phyloP scores from a whole-genome alignment of 345 rosid genomes.

The Anastatica hierochuntica region DNA sequence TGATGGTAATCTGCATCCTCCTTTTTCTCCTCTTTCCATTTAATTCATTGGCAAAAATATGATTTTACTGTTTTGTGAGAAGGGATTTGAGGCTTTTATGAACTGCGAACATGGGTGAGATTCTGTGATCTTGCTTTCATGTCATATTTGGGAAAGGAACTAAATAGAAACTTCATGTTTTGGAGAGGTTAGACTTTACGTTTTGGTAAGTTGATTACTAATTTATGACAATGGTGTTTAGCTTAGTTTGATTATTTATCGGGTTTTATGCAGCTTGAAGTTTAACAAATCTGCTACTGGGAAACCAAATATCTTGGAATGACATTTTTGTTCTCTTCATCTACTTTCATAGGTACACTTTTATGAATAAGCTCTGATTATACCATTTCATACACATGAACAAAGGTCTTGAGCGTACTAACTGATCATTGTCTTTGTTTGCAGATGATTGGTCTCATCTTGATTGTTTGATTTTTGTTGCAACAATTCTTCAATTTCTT shows the following conservation, averaged over 20 bases:
- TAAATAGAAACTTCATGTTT: constrained; percentile 57
- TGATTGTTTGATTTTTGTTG: too few species aligned
- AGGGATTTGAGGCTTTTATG: constrained; percentile 73
- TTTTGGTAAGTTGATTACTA: neutral
- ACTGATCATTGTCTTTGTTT: too few species aligned
- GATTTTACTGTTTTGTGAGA: constrained; percentile 41
- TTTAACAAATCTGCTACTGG: constrained; percentile 45
- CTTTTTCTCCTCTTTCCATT: too few species aligned
- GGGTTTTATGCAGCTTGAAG: constrained; percentile 51
- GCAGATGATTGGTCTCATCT: too few species aligned
- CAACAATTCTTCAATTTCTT: too few species aligned
- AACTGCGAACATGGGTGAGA: constrained; percentile 51
- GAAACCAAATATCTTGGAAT: constrained; percentile 61
- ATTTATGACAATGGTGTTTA: neutral
- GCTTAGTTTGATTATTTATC: neutral
- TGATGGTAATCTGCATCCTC: constrained; percentile 45
- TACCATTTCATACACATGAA: too few species aligned
- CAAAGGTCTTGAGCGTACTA: too few species aligned
- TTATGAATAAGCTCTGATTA: neutral
- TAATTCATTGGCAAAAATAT: too few species aligned
- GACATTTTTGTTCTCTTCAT: constrained; percentile 63
- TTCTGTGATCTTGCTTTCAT: constrained; percentile 55
- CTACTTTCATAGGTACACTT: constrained; percentile 64
- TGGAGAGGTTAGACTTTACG: constrained; percentile 56
- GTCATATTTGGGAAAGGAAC: constrained; percentile 51